phyloP scores from a whole-genome alignment of 2,329 filamentous ascomycete genomes.

The Epichloe gansuensis region DNA sequence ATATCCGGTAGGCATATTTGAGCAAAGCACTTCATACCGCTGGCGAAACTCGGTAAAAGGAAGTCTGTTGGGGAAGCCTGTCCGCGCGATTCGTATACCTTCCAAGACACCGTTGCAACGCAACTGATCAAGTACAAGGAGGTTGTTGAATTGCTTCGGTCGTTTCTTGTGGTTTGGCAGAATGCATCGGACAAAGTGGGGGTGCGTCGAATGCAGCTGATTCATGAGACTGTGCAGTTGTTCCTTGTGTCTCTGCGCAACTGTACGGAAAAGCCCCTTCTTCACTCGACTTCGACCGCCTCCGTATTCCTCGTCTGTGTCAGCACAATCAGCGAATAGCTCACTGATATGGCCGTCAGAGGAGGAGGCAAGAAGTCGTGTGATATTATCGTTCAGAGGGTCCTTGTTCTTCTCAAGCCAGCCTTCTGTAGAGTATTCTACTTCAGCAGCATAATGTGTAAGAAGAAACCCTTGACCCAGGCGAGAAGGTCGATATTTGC shows the following conservation, averaged over 20 bases:
- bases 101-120: slow-evolving; percentile 98
- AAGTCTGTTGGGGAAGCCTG: slow-evolving; percentile 89
- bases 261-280: slow-evolving; percentile 92
- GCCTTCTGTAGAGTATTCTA: slow-evolving; percentile 87
- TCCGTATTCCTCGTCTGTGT: slow-evolving; percentile 59
- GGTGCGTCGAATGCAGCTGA: slow-evolving; percentile 89
- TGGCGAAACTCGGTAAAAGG: slow-evolving; percentile 89
- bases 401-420: slow-evolving; percentile 99
- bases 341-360: slow-evolving; percentile 70
- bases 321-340: slow-evolving; percentile 80
- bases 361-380: slow-evolving; percentile 71
- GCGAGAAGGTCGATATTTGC: slow-evolving; percentile 81
- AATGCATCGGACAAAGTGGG: slow-evolving; percentile 96
- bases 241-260: slow-evolving; percentile 94
- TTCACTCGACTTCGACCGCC: slow-evolving; percentile 72
- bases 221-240: slow-evolving; percentile 93
- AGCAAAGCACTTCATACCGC: slow-evolving; percentile 88
- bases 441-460: slow-evolving; percentile 94
- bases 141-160: slow-evolving; percentile 81
- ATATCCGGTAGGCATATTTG: slow-evolving; percentile 77
- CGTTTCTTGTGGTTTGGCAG: slow-evolving; percentile 96
- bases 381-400: slow-evolving; percentile 93
- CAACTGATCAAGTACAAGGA: slow-evolving; percentile 93
- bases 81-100: slow-evolving; percentile 91
- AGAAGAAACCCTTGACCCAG: slow-evolving; percentile 87